Percentiles rank a stretch among this genome's conserved stretches.
Evolutionary conservation across 2,329 filamentous ascomycete genomes (phyloP).

Genomic region (Pseudocercospora musae): DNA sequence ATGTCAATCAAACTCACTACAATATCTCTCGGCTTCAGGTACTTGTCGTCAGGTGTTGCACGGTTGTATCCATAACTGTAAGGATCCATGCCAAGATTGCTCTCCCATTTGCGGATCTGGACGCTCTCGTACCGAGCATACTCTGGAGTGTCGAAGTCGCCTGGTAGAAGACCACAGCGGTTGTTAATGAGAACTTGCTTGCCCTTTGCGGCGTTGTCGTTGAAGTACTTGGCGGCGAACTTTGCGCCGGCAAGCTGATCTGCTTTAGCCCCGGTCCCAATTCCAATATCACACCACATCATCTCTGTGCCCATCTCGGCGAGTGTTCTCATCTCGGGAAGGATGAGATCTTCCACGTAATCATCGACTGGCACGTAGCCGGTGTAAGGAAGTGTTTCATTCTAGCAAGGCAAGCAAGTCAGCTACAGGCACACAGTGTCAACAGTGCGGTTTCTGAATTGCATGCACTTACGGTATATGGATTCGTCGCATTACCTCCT

Average conservation of each 20-base stretch:
- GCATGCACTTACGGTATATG: conserved; percentile 47
- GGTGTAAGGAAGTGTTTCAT: conserved; percentile 34
- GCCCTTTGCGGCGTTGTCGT: conserved; percentile 38
- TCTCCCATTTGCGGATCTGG: conserved; percentile 59
- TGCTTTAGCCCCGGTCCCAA: conserved; percentile 36
- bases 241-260: conserved; percentile 23
- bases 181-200: conserved; percentile 56
- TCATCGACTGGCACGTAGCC: conserved; percentile 44
- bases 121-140: conserved; percentile 51
- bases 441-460: conserved; percentile 18
- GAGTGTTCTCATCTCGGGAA: conserved; percentile 46
- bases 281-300: conserved; percentile 39
- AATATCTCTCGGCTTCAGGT: conserved; percentile 26
- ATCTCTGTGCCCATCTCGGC: conserved; percentile 45
- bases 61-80: conserved; percentile 59
- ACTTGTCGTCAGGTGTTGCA: conserved; percentile 44
- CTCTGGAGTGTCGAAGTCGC: conserved; percentile 61
- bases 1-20: conserved; percentile 31
- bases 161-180: conserved; percentile 52
- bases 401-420: background rate
- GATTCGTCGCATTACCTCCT: conserved; percentile 44
- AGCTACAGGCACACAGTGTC: background rate
- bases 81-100: conserved; percentile 58
- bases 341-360: conserved; percentile 42
- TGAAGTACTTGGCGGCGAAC: conserved; percentile 46